Base-by-base conservation (phyloP, 1,139 yeast genomes). In the Candida freyschussii region DNA sequence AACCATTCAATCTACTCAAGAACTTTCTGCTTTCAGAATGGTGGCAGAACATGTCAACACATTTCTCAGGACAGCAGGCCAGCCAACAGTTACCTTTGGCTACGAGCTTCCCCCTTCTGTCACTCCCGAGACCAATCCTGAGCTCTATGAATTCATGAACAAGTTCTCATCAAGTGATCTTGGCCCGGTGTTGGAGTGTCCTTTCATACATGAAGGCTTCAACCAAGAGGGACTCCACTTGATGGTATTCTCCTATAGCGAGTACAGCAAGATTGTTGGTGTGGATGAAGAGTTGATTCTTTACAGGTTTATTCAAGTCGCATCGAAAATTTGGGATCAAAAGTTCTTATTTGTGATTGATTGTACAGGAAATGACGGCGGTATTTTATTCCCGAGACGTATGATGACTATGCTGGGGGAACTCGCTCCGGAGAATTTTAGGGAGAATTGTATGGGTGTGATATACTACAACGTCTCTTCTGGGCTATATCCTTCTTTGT, bases 151-250 rank as follows among this genome's bases (percentile, higher is more conserved):
- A 37, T 83, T 83, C 46, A 79, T 85, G 87, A 69, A 77, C 17
- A 76, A 77, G 41, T 72, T 78, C 62, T 65, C 85, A 0, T 62
- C 72, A 32, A 68, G 70, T 33, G 77, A 77, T 41, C 59, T 71
- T 21, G 74, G 71, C 9, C 56, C 62, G 5, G 51, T 64, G 4
- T 53, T 62, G 17, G 70, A 71, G 16, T 57, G 60, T 13, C 66
- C 72, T 0, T 63, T 79, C 24, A 68, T 82, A 7, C 78, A 72
- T 35, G 85, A 75, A 43, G 72, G 83, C 1, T 72, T 81, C 13
- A 73, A 80, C 33, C 64, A 69, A 28, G 94, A 84, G 53, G 95
- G 95, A 7, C 60, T 75, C 0, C 94, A 94, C 0, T 67, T 78
- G 16, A 61, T 84, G 16, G 75, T 81, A 2, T 53, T 83, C 12